Base-by-base conservation (phyloP, 345 rosid genomes). In the Boechera stricta region DNA sequence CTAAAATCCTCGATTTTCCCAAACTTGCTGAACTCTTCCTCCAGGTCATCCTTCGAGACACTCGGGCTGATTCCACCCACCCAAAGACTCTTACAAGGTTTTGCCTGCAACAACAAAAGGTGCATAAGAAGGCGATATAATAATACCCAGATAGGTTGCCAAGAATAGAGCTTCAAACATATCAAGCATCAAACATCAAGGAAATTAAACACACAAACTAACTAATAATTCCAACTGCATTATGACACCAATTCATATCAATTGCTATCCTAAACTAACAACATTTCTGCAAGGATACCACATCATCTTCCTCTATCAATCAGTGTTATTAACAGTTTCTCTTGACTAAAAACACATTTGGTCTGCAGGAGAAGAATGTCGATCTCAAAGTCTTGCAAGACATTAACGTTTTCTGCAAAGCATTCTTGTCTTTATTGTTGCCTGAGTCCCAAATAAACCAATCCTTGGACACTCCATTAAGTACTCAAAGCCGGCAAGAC, bases 1-100 rank as follows among this genome's bases (percentile, higher is more conserved):
- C 85, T 93, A 51, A 91, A 86, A 61, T 91, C 98, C 69, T 88
- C 96, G 47, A 95, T 81, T 79, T 87, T 82, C 60, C 99, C 99
- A 60, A 88, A 91, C 80, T 88, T 93, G 13, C 67, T 69, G 77
- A 93, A 93, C 81, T 87, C 97, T 70, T 85, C 89, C 76, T 92
- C 91, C 81, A 92, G 59, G 48, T 87, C 86, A 67, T 88, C 96
- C 79, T 84, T 86, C 7, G 93, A 79, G 69, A 91, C 80, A 71
- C 65, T 67, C 6, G 87, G 82, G 84, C 90, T 87, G 68, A 96
- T 84, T 72, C 98, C 99, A 62, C 99, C 97, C 65, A 96, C 90
- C 98, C 98, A 96, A 10, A 93, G 82, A 74, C 86, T 80, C 79
- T 87, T 93, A 64, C 82, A 80, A 73, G 98, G 93, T 74, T 84